Evolutionary conservation across 768 basidiomycete genomes (phyloP).

Genomic region (Tylopilus subfusipes): DNA sequence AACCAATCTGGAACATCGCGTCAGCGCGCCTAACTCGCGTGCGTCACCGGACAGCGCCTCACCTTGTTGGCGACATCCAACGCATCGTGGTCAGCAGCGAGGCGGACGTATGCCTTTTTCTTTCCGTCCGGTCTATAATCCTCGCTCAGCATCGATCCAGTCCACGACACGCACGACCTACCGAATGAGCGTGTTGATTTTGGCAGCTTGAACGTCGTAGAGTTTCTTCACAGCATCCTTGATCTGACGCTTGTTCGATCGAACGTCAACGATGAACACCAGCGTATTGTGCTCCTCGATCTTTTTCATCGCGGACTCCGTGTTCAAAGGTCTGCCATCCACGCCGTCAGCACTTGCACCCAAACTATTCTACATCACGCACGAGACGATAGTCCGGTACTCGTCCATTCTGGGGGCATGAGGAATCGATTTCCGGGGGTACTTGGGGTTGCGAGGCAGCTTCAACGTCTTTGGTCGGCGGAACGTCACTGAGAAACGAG

Average conservation of each 20-base stretch:
- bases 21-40: neutral
- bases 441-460: conserved; percentile 80
- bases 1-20: conserved; percentile 65
- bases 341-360: neutral
- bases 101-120: conserved; percentile 98
- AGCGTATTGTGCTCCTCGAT: conserved; percentile 99
- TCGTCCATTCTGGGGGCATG: conserved; percentile 96
- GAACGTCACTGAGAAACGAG: conserved; percentile 85
- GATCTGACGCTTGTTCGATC: conserved; percentile 97
- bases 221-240: conserved; percentile 99
- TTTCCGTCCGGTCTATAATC: conserved; percentile 82
- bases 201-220: conserved; percentile 94
- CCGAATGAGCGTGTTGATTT: conserved; percentile 98
- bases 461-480: conserved; percentile 93
- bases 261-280: conserved; percentile 95
- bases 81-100: conserved; percentile 95
- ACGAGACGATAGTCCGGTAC: conserved; percentile 91
- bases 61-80: conserved; percentile 98
- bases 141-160: neutral
- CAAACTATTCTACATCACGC: conserved; percentile 33
- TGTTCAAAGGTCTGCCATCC: conserved; percentile 72
- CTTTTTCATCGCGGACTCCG: conserved; percentile 99
- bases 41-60: conserved; percentile 8
- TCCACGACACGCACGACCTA: conserved; percentile 36
- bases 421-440: conserved; percentile 92